A percentile compares a stretch with the other conserved stretches of the same genome.
Evolutionary conservation across 179 eudicot genomes (phyloP).

Genomic region (Carnegiea gigantea): DNA sequence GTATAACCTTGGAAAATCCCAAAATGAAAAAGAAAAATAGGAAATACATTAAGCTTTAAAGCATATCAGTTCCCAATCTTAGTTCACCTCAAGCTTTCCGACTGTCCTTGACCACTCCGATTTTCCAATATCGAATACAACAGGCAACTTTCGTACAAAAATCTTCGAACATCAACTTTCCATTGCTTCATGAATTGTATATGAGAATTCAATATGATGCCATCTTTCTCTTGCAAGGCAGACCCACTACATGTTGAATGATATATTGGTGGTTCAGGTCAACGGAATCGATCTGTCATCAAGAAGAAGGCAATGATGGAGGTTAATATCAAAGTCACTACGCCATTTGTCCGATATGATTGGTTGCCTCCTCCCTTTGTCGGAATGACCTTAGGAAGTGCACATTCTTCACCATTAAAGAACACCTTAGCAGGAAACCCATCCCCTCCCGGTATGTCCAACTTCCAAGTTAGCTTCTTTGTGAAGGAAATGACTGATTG

Average conservation of each 20-base stretch:
- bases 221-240: not conserved
- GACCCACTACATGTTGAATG: not conserved
- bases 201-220: not conserved
- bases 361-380: slow-evolving; percentile 28
- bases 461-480: slow-evolving; percentile 51
- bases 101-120: not conserved
- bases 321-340: slow-evolving; percentile 28
- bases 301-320: slow-evolving; percentile 23
- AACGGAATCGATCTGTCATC: slow-evolving; percentile 17
- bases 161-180: not conserved
- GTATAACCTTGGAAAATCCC: not conserved
- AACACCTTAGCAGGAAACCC: slow-evolving; percentile 66
- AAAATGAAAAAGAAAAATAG: not conserved
- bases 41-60: not conserved
- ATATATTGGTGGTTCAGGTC: not conserved
- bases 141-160: not conserved
- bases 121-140: not conserved
- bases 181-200: not conserved
- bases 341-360: not conserved
- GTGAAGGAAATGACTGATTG: slow-evolving; percentile 71
- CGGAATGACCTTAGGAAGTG: slow-evolving; percentile 60
- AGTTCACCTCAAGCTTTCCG: not conserved
- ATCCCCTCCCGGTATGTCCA: slow-evolving; percentile 50
- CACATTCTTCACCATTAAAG: slow-evolving; percentile 91
- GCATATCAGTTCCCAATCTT: not conserved